Base-by-base conservation (phyloP, 805 yeast genomes). In the Schizosaccharomyces lindneri region DNA sequence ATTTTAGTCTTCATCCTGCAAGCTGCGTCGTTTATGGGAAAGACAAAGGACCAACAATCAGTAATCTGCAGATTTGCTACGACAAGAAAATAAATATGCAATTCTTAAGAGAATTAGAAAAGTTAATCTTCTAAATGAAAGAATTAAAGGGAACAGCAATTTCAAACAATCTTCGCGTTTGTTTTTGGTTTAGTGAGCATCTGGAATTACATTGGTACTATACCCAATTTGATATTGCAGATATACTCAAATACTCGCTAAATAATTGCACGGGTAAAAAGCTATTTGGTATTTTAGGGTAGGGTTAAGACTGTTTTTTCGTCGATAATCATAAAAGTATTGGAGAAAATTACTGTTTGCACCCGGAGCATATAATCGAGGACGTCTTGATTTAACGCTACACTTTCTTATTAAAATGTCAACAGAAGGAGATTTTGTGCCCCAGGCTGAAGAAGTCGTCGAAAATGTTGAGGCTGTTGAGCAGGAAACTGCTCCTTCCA, bases 361-460 rank as follows among this genome's bases (percentile, higher is more conserved):
- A 21, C 19, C 60, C 24, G 43, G 55, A 43, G 55, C 43, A 60
- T 60, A 43, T 39, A 19, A 48, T 46, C 59, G 62, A 61, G 39
- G 59, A 32, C 48, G 61, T 51, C 62, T 55, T 31, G 29, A 55
- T 19, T 21, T 48, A 39, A 55, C 21, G 51, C 51, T 19, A 19
- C 51, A 24, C 36, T n/a, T 9, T 21, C 21, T 17, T 17, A 19
- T 60, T 13, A 48, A 31, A 65, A 68, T 68, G 96, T 88, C 95
- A 81, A 96, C 88, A 85, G 82, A 57, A 36, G 60, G 60, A 59
- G 61, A 59, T 43, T n/a, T 39, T 59, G 61, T 59, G 55, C 60
- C 82, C 79, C 97, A 89, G 84, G 81, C 79, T 73, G 84, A 83
- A 75, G 85, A 83, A 75, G 90, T 84, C 79, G 87, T 83, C 76